A percentile compares a stretch with the other conserved stretches of the same genome.
phyloP scores from a whole-genome alignment of 176 grass and related monocot genomes.

The Microstegium vimineum region DNA sequence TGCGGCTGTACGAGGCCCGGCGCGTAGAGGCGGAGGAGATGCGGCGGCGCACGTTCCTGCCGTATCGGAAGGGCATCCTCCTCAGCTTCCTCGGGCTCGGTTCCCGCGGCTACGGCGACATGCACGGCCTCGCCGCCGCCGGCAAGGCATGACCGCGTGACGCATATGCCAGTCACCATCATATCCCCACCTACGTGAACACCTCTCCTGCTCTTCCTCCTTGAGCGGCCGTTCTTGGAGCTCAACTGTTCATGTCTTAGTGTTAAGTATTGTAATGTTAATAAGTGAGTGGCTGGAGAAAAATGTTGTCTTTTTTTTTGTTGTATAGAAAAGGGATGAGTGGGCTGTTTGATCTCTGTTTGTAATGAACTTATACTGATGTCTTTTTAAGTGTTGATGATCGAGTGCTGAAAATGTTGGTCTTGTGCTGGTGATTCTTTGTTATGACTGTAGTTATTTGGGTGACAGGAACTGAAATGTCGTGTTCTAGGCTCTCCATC shows the following conservation, averaged over 20 bases:
- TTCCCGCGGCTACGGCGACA: conserved; percentile 51
- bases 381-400: neutral
- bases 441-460: neutral
- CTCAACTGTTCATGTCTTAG: neutral
- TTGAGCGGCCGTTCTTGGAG: neutral
- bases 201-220: neutral
- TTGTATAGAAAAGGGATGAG: conserved; percentile 1
- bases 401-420: no score
- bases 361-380: neutral
- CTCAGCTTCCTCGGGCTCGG: conserved; percentile 56
- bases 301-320: conserved; percentile 11
- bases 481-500: neutral
- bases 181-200: neutral
- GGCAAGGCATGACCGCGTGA: conserved; percentile 43
- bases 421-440: no score
- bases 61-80: conserved; percentile 65
- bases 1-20: conserved; percentile 62
- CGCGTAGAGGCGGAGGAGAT: conserved; percentile 73
- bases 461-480: neutral
- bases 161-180: neutral
- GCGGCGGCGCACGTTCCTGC: conserved; percentile 82
- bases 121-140: conserved; percentile 50
- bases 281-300: neutral
- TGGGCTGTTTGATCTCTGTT: conserved; percentile 3
- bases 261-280: conserved; percentile 4